Evolutionary conservation across 176 grass and related monocot species (phyloP).

Genomic region (Aegilops speltoides): DNA sequence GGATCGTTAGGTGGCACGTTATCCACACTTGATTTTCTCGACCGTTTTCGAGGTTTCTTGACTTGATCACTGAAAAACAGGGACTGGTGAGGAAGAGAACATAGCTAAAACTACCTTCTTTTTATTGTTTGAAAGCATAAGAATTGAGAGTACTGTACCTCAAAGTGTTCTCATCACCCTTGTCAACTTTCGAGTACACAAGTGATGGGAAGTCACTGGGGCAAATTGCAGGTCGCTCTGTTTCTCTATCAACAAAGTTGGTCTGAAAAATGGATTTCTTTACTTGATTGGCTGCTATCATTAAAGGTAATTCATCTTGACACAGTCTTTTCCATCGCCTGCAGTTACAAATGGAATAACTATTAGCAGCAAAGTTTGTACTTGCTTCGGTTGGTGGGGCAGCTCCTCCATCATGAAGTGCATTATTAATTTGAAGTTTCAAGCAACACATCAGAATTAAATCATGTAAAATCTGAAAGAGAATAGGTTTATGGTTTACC

Average conservation of each 20-base stretch:
- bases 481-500: constrained; percentile 60
- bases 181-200: constrained; percentile 35
- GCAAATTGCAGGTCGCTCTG: constrained; percentile 73
- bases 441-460: constrained; percentile 10
- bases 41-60: constrained; percentile 10
- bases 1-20: neutral
- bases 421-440: neutral
- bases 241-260: constrained; percentile 92
- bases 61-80: constrained; percentile 26
- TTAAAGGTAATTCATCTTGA: constrained; percentile 39
- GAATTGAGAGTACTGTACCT: constrained; percentile 41
- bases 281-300: constrained; percentile 53
- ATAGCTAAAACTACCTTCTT: neutral
- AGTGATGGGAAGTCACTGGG: constrained; percentile 62
- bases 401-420: neutral
- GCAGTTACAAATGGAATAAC: constrained; percentile 7
- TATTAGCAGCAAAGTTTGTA: constrained; percentile 18
- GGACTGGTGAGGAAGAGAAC: neutral
- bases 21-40: constrained; percentile 17
- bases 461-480: constrained; percentile 4
- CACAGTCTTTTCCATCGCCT: constrained; percentile 67
- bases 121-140: neutral
- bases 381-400: neutral
- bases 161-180: constrained; percentile 29
- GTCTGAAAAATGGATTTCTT: constrained; percentile 72